Evolutionary conservation across 441 rosid species (phyloP).

Genomic region (Euphorbia schlechtendalii): DNA sequence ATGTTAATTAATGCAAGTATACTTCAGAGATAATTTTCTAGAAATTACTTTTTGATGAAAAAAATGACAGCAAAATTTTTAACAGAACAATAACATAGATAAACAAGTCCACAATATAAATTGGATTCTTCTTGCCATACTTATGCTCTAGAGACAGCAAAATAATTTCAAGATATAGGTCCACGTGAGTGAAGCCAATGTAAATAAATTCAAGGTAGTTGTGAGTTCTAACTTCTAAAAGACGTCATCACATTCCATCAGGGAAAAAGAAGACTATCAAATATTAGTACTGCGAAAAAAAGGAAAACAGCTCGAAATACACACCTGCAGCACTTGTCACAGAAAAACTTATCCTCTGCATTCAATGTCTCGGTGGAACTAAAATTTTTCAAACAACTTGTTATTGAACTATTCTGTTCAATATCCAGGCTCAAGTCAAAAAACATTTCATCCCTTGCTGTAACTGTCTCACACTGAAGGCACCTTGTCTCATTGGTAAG

Average conservation of each 20-base stretch:
- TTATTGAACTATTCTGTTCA: slow-evolving; percentile 92
- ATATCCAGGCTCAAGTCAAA: slow-evolving; percentile 92
- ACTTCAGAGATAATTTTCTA: background rate
- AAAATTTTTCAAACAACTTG: slow-evolving; percentile 93
- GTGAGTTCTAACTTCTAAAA: too few relatives aligned
- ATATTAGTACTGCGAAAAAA: too few relatives aligned
- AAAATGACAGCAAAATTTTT: background rate
- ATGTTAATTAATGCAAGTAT: background rate
- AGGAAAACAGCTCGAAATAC: background rate
- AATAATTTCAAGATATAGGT: background rate
- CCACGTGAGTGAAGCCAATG: slow-evolving; percentile 2
- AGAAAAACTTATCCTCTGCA: slow-evolving; percentile 93
- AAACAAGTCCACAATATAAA: background rate
- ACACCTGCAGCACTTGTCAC: slow-evolving; percentile 99
- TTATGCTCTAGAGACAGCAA: background rate
- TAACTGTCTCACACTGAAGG: slow-evolving; percentile 85
- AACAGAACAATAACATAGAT: background rate
- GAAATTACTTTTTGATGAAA: background rate
- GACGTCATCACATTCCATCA: too few relatives aligned
- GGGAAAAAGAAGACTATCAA: too few relatives aligned
- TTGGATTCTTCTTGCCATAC: background rate
- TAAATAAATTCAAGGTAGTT: background rate
- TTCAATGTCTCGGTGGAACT: slow-evolving; percentile 94
- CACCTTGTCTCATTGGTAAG: slow-evolving; percentile 95
- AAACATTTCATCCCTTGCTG: slow-evolving; percentile 93